These are phyloP conservation scores for Cryptococcus jaspeensis DNA, from an alignment of 1,284 basidiomycete genomes.

Conservation along the genomic window DNA sequence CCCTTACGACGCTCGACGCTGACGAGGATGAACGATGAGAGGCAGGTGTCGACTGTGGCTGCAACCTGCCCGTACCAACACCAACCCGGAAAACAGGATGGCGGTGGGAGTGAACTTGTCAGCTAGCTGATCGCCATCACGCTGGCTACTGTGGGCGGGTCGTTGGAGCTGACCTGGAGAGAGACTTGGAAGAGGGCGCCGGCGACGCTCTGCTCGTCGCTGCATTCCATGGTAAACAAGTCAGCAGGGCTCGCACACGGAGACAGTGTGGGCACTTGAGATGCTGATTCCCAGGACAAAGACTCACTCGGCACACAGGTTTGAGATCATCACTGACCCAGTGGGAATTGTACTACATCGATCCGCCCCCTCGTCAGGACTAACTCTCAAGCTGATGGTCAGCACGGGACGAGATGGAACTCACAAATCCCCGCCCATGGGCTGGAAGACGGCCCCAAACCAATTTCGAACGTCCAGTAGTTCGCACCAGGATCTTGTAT, in stretches of 20 bases:
- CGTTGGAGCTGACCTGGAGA: constrained; percentile 29
- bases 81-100: no score
- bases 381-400: no score
- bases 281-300: neutral
- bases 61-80: no score
- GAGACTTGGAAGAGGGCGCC: constrained; percentile 59
- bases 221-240: no score
- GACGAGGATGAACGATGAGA: constrained; percentile 21
- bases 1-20: constrained; percentile 13
- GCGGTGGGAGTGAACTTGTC: no score
- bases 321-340: neutral
- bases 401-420: no score
- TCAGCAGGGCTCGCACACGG: no score
- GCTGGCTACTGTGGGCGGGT: no score
- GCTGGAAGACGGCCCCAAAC: constrained; percentile 30
- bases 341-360: constrained; percentile 17
- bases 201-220: constrained; percentile 73
- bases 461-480: constrained; percentile 41
- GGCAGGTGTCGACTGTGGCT: constrained; percentile 29
- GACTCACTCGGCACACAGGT: neutral
- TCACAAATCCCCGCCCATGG: no score
- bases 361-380: no score
- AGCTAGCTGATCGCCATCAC: no score
- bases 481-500: constrained; percentile 20
- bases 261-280: neutral